These are phyloP conservation scores for Coemansia sp. DNA, from an alignment of 192 early-diverging fungal species.

Conservation along the genomic window DNA sequence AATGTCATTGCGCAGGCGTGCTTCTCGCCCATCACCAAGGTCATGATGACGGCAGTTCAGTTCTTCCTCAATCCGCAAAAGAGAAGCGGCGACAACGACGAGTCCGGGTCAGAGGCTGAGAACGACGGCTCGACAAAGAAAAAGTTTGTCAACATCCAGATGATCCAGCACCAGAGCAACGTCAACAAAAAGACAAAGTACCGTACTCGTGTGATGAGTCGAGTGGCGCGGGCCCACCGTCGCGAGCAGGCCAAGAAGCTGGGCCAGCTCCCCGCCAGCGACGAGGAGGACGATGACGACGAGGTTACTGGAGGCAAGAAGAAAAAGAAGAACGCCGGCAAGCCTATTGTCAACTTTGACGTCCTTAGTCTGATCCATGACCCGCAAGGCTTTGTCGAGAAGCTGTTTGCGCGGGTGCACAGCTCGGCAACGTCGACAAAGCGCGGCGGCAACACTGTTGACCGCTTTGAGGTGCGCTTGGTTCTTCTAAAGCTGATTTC, in stretches of 20 bases:
- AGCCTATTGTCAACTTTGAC: conserved; percentile 86
- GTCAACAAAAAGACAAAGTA: conserved; percentile 89
- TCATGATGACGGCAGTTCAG: conserved; percentile 88
- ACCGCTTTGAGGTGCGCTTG: conserved; percentile 88
- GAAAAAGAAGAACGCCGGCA: conserved; percentile 62
- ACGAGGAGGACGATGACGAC: conserved; percentile 19
- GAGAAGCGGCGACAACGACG: conserved; percentile 65
- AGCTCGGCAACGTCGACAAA: conserved; percentile 51
- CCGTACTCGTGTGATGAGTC: conserved; percentile 73
- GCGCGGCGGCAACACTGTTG: conserved; percentile 62
- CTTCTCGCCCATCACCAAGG: conserved; percentile 88
- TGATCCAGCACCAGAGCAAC: conserved; percentile 74
- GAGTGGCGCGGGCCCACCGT: conserved; percentile 58
- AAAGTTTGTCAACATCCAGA: conserved; percentile 64
- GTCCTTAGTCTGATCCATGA: conserved; percentile 94
- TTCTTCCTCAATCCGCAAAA: conserved; percentile 87
- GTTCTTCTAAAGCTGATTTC: conserved; percentile 93
- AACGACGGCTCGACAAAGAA: conserved; percentile 30
- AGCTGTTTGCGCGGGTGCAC: conserved; percentile 83
- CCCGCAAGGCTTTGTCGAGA: conserved; percentile 96
- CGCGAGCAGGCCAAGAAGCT: conserved; percentile 61
- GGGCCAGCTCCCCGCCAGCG: conserved; percentile 32
- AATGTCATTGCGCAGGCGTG: conserved; percentile 98
- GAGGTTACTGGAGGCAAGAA: conserved; percentile 54
- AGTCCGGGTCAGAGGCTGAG: conserved; percentile 69